Base-by-base conservation (phyloP, 2,329 filamentous ascomycete species). In the Blastomyces parvus region DNA sequence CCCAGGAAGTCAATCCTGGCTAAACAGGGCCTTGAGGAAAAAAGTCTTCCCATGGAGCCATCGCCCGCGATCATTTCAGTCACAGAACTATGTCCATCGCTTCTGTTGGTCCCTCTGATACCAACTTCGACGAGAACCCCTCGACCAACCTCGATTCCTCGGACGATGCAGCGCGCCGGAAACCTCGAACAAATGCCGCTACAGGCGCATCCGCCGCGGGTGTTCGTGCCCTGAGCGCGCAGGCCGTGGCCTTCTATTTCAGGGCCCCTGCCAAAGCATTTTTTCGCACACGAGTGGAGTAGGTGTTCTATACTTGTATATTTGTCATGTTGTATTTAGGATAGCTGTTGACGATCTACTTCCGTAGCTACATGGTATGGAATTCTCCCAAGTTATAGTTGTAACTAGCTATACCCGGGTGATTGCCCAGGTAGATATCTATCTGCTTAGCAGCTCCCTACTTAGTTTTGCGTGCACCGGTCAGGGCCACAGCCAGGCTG, bases 241-340 rank as follows among this genome's bases (percentile, higher is more conserved):
- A 95, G 72, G 81, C 91, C 70, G 84, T 96, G 62, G 88, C 91
- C 30, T 96, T 96, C 70, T 97, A 96, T 78, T 97, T 96, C 73
- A 83, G 91, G 63, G 90, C 91, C 0, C 92, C 92, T 0, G 89
- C 91, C 61, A 96, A 96, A 77, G 89, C 91, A 19, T 97, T 97
- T 74, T 96, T 97, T 77, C 85, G 90, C 65, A 92, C 90, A 0
- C 82, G 92, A 64, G 91, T 97, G 67, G 92, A 97, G 79, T 96
- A 91, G 73, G 82, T 81, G 33, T 30, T 38, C n/a, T 40, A 17
- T 40, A 17, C 60, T 48, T 19, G 33, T 57, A 66, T 72, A 66
- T 72, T 55, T 60, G 61, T 59, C 36, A 38, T 38, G 36, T 53
- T 61, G 46, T 69, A 55, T 13, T 38, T 27, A 25, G 38, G 27